These are phyloP conservation scores for Panicum hallii DNA, from an alignment of 202 grass and related monocot species.

Conservation along the genomic window DNA sequence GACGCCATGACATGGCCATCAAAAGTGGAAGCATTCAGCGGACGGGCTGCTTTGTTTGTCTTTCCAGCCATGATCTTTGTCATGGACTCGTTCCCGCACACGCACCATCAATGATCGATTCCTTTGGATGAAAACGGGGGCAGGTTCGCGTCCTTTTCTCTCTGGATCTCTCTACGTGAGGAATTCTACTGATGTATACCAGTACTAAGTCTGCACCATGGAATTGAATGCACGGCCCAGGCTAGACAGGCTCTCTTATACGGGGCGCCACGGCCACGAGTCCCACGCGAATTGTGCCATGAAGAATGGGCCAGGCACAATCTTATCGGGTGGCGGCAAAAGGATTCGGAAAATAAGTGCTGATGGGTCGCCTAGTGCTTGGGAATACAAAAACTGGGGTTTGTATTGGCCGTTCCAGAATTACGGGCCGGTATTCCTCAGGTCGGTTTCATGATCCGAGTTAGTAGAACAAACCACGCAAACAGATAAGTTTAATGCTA, in stretches of 20 bases:
- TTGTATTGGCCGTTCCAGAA: not conserved
- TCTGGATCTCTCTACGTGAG: not conserved
- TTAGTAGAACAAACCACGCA: not conserved
- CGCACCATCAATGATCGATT: slow-evolving; percentile 5
- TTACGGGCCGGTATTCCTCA: not conserved
- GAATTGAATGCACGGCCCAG: not conserved
- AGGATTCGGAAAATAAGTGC: slow-evolving; percentile 15
- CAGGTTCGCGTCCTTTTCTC: not conserved
- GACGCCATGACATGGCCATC: not conserved
- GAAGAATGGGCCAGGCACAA: slow-evolving; percentile 3
- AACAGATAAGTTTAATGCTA: not conserved
- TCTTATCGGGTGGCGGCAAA: not conserved
- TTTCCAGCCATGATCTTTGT: slow-evolving; percentile 4
- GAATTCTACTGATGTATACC: not conserved
- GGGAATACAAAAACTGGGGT: not conserved
- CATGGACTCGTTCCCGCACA: not conserved
- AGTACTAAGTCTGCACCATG: not conserved
- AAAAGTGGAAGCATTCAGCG: not conserved
- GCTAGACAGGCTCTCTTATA: too few species aligned
- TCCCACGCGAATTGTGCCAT: not conserved
- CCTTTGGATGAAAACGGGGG: not conserved
- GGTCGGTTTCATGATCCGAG: slow-evolving; percentile 3
- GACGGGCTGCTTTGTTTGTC: not conserved
- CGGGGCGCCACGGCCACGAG: too few species aligned
- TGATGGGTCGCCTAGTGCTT: not conserved